A percentile compares a stretch with the other conserved stretches of the same genome.
Conservation (phyloP, 768 basidiomycete species). For the Suillus brevipes region DNA sequence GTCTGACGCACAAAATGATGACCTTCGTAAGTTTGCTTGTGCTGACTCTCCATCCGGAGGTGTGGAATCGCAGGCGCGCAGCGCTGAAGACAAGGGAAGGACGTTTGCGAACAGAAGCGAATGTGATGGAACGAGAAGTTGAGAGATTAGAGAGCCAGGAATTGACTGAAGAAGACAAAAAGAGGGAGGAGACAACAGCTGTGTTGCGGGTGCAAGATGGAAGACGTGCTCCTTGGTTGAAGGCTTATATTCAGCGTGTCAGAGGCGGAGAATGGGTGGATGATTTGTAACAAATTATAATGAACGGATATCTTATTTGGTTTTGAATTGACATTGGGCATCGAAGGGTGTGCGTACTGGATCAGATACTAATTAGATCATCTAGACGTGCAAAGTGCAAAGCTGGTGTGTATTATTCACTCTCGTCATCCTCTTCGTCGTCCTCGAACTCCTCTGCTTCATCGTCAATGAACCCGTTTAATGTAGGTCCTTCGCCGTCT, state of each 20-base stretch:
- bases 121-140: slow-evolving; percentile 31
- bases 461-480: slow-evolving; percentile 60
- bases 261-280: slow-evolving; percentile 69
- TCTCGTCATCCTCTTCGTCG: slow-evolving; percentile 53
- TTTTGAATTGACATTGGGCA: slow-evolving; percentile 5
- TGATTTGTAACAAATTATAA: slow-evolving; percentile 46
- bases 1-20: slow-evolving; percentile 46
- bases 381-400: neutral
- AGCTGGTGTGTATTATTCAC: slow-evolving; percentile 36
- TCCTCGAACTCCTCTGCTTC: slow-evolving; percentile 58
- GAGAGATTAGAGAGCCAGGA: slow-evolving; percentile 33
- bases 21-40: slow-evolving; percentile 59
- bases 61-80: slow-evolving; percentile 67
- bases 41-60: slow-evolving; percentile 68
- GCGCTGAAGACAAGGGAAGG: slow-evolving; percentile 65
- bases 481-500: slow-evolving; percentile 38
- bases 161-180: slow-evolving; percentile 34
- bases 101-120: slow-evolving; percentile 64
- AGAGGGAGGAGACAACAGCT: slow-evolving; percentile 33
- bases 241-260: slow-evolving; percentile 63
- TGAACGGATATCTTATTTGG: neutral
- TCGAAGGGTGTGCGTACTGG: neutral
- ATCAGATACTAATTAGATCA: neutral
- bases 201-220: slow-evolving; percentile 50
- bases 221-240: slow-evolving; percentile 61